These are phyloP conservation scores for Cicer bijugum DNA, from an alignment of 306 rosid genomes.

Conservation along the genomic window DNA sequence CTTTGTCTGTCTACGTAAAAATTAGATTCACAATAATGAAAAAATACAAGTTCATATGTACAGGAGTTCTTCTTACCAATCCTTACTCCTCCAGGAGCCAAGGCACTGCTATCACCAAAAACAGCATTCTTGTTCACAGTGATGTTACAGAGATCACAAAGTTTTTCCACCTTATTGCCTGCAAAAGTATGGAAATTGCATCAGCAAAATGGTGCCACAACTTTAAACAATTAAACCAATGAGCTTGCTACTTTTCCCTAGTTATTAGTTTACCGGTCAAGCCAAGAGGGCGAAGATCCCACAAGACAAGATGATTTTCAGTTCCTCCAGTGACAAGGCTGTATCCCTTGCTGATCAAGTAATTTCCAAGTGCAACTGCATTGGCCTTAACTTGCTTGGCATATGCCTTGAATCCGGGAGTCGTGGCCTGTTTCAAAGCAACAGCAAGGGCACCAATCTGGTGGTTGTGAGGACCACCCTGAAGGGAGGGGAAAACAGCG, in stretches of 20 bases:
- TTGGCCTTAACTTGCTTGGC: slow-evolving; percentile 97
- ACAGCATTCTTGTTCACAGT: slow-evolving; percentile 98
- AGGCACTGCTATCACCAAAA: slow-evolving; percentile 96
- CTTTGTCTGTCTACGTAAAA: no score
- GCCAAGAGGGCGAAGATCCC: slow-evolving; percentile 99
- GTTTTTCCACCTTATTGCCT: slow-evolving; percentile 99
- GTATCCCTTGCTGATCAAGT: slow-evolving; percentile 78
- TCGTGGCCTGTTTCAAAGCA: slow-evolving; percentile 76
- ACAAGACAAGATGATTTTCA: slow-evolving; percentile 93
- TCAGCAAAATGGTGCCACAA: neutral
- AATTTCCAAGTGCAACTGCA: slow-evolving; percentile 88
- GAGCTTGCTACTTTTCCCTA: neutral
- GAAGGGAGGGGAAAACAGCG: slow-evolving; percentile 93
- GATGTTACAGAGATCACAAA: slow-evolving; percentile 84
- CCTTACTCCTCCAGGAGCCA: slow-evolving; percentile 96
- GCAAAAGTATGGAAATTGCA: slow-evolving; percentile 41
- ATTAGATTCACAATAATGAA: neutral
- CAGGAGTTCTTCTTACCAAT: slow-evolving; percentile 64
- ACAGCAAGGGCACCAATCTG: slow-evolving; percentile 97
- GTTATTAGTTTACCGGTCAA: slow-evolving; percentile 67
- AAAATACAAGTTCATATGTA: slow-evolving; percentile 9
- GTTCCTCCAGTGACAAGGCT: slow-evolving; percentile 95
- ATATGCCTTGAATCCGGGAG: slow-evolving; percentile 81
- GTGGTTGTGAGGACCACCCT: slow-evolving; percentile 98
- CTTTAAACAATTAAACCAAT: slow-evolving; percentile 16